Conservation (phyloP, 2,329 filamentous ascomycete genomes). For the Pseudocercospora cruenta region DNA sequence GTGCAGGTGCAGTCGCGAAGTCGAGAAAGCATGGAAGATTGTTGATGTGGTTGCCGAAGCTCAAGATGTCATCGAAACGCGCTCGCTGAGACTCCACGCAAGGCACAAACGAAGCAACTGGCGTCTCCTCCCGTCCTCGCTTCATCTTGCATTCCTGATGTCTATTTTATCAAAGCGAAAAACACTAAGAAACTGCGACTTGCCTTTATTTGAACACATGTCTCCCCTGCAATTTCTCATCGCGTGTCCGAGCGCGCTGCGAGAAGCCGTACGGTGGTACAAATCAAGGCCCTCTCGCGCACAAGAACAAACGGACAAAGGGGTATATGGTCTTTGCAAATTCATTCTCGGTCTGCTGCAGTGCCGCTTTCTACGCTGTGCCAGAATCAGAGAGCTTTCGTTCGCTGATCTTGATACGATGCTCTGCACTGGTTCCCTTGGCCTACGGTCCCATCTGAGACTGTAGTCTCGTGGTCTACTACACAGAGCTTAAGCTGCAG, state of each 20-base stretch:
- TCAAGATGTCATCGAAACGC: not conserved
- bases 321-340: not conserved
- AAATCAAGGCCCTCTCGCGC: not conserved
- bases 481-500: not conserved
- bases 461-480: not conserved
- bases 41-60: not conserved
- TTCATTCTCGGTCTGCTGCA: not conserved
- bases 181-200: not conserved
- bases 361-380: not conserved
- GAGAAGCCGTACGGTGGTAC: conserved; percentile 5
- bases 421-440: not conserved
- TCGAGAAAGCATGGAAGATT: not conserved
- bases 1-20: not conserved
- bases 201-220: not conserved
- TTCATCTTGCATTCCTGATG: conserved; percentile 16
- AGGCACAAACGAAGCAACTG: conserved; percentile 12
- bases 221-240: conserved; percentile 12
- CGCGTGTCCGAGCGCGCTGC: not conserved
- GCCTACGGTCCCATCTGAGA: not conserved
- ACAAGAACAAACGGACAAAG: conserved; percentile 4
- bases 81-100: conserved; percentile 1
- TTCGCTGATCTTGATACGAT: too few species aligned
- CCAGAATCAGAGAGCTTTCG: not conserved
- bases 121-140: conserved; percentile 3
- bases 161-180: not conserved